Evolutionary conservation across 192 early-diverging fungal species (phyloP), one percentile per base, ranked within the genome.

Genomic region (Backusella westeae): DNA sequence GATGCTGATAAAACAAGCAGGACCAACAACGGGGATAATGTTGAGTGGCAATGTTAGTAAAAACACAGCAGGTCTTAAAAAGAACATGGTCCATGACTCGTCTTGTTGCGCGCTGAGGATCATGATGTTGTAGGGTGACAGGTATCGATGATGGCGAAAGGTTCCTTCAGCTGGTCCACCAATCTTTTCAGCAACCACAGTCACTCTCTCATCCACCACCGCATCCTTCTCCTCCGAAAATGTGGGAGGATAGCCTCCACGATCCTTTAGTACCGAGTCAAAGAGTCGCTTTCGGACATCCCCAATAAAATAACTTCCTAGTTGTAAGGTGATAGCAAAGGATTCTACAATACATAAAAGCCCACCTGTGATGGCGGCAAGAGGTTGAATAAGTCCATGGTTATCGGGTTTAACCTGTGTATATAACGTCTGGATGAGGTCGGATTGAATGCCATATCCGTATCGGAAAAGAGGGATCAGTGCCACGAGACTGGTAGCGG

Each of bases 11-110:
- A 87, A 87, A 17, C 74, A 77, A 34, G 79, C 72, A 0, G 85
- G 81, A 10, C 85, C 85, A 29, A 73, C 59, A 15, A 83, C 70
- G 4, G 85, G 85, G 10, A 85, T 67, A 59, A 87, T 73, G 42
- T 80, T 84, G 34, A 87, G 71, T n/a, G 85, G 85, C 17, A 87
- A 35, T 12, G 81, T 81, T 3, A 83, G 29, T n/a, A 85, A n/a
- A 77, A 80, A 87, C 4, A 87, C 14, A 7, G 52, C 34, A 42
- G 76, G 59, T 41, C 36, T 56, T 23, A 77, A 34, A 23, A 71
- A 49, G 0, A 34, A 19, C 19, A 71, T 19, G 14, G n/a, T 34
- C 35, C 35, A 77, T 3, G 34, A 21, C 34, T 71, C 34, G 3
- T 52, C 26, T 32, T 72, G 34, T 26, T 72, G 44, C 4, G 49